Percentiles rank a stretch among this genome's conserved stretches.
Evolutionary conservation across 495 filamentous ascomycete species (phyloP).

Genomic region (Daldinia bambusicola): DNA sequence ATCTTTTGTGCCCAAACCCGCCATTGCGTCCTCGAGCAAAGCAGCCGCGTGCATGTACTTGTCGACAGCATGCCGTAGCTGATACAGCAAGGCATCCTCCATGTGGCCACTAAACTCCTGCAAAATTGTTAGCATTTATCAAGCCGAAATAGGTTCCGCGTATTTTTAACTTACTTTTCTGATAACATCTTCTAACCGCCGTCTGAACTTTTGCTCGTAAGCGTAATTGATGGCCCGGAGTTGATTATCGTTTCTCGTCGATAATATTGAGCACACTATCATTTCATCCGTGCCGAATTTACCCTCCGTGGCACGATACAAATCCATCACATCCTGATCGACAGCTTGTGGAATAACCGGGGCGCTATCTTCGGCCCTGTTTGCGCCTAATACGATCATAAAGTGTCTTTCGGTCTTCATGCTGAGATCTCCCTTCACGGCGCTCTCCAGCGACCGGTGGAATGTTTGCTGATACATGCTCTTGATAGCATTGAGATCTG

Average conservation of each 20-base stretch:
- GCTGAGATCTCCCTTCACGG: constrained; percentile 80
- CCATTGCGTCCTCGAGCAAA: constrained; percentile 85
- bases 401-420: constrained; percentile 87
- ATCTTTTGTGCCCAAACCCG: constrained; percentile 87
- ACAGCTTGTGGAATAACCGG: constrained; percentile 75
- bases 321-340: constrained; percentile 74
- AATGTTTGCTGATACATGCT: constrained; percentile 73
- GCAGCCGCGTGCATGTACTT: constrained; percentile 83
- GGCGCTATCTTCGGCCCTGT: constrained; percentile 76
- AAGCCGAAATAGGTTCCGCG: background rate
- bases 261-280: constrained; percentile 79
- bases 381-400: constrained; percentile 75
- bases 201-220: constrained; percentile 73
- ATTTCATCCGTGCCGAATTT: constrained; percentile 78
- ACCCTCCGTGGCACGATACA: constrained; percentile 78
- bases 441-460: constrained; percentile 67
- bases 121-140: constrained; percentile 8
- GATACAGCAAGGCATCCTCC: constrained; percentile 82
- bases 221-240: constrained; percentile 79
- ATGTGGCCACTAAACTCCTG: constrained; percentile 91
- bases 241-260: constrained; percentile 76
- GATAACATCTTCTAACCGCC: constrained; percentile 75
- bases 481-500: constrained; percentile 85
- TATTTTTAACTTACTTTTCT: constrained; percentile 59
- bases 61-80: constrained; percentile 79